phyloP scores from a whole-genome alignment of 129 eudicot genomes.

The Tagetes patula region DNA sequence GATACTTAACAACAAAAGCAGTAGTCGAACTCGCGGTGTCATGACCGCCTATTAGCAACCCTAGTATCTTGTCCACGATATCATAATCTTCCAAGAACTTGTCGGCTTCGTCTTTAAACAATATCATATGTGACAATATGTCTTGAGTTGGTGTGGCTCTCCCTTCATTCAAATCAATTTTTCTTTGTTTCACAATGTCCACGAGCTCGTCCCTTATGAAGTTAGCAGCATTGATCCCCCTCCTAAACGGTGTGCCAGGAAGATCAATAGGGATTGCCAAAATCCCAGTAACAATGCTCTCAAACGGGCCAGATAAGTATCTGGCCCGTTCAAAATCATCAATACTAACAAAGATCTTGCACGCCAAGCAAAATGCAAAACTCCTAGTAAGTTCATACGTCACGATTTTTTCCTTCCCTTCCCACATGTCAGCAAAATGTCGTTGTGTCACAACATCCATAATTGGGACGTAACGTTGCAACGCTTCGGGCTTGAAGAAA shows the following conservation, averaged over 20 bases:
- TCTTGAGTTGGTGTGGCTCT: slow-evolving; percentile 75
- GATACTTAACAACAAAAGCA: slow-evolving; percentile 70
- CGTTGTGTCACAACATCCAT: slow-evolving; percentile 60
- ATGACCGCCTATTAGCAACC: slow-evolving; percentile 73
- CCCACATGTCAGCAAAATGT: slow-evolving; percentile 64
- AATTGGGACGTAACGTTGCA: slow-evolving; percentile 56
- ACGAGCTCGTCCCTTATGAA: slow-evolving; percentile 45
- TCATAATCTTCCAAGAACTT: slow-evolving; percentile 57
- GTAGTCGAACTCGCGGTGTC: slow-evolving; percentile 90
- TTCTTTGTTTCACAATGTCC: slow-evolving; percentile 58
- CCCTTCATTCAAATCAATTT: slow-evolving; percentile 58
- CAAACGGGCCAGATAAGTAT: slow-evolving; percentile 53
- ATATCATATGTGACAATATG: slow-evolving; percentile 79
- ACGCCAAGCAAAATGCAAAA: slow-evolving; percentile 74
- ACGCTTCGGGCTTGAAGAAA: slow-evolving; percentile 69
- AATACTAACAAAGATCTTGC: slow-evolving; percentile 59
- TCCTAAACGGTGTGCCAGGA: slow-evolving; percentile 71
- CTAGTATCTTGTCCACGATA: slow-evolving; percentile 74
- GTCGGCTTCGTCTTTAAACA: slow-evolving; percentile 59
- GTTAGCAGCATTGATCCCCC: slow-evolving; percentile 66
- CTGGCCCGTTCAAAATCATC: slow-evolving; percentile 61
- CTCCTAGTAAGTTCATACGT: slow-evolving; percentile 57
- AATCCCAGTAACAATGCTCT: slow-evolving; percentile 55
- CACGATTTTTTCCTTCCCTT: slow-evolving; percentile 42
- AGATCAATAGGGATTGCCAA: slow-evolving; percentile 70